These are phyloP conservation scores for Apiospora aurea DNA, from an alignment of 2,329 filamentous ascomycete species.

Conservation along the genomic window DNA sequence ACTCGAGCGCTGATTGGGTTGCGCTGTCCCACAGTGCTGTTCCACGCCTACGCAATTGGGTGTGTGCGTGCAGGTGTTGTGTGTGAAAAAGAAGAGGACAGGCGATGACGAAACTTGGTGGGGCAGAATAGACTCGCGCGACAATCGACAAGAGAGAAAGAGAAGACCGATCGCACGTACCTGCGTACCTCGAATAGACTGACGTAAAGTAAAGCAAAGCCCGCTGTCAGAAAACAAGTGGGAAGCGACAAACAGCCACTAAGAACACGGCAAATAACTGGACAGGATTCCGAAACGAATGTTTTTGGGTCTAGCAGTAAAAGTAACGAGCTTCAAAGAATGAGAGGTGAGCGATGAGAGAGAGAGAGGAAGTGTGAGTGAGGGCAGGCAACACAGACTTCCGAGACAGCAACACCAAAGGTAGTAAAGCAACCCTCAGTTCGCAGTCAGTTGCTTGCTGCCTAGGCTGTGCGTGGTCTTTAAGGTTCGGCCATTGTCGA, in stretches of 20 bases:
- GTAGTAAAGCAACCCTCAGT: conserved; percentile 5
- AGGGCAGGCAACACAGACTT: background rate
- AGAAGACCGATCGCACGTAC: background rate
- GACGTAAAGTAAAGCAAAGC: conserved; percentile 12
- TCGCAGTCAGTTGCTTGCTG: background rate
- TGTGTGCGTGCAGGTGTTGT: background rate
- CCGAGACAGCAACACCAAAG: background rate
- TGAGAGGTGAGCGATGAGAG: background rate
- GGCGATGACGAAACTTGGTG: conserved; percentile 24
- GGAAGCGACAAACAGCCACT: conserved; percentile 9
- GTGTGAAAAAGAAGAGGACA: background rate
- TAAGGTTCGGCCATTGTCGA: conserved; percentile 10
- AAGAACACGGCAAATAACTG: background rate
- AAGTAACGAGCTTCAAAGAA: background rate
- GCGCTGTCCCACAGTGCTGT: conserved; percentile 2
- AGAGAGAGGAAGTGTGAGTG: background rate
- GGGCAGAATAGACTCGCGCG: conserved; percentile 12
- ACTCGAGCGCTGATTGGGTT: background rate
- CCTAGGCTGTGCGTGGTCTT: background rate
- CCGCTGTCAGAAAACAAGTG: conserved; percentile 14
- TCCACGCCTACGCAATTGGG: conserved; percentile 14
- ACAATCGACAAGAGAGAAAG: background rate
- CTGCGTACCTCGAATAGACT: conserved; percentile 14
- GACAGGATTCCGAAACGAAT: background rate
- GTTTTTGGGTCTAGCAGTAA: background rate